phyloP scores from a whole-genome alignment of 208 protist species.

The Leishmania martiniquensis region DNA sequence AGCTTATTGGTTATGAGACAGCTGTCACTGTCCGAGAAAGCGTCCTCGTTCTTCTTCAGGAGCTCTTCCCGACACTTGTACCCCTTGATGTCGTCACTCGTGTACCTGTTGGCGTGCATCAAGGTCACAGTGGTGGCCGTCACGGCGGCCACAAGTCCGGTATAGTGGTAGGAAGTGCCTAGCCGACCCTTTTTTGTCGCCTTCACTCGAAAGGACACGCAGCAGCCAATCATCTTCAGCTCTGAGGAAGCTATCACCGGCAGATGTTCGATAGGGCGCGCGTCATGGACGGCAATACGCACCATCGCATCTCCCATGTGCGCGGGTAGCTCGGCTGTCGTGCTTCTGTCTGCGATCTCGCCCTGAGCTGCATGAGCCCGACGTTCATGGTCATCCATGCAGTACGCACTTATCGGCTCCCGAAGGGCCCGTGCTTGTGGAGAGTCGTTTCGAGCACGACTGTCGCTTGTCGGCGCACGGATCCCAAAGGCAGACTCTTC shows the following conservation, averaged over 20 bases:
- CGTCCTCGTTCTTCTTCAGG: neutral
- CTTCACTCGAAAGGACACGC: constrained; percentile 50
- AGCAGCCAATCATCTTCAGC: constrained; percentile 80
- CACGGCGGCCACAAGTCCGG: constrained; percentile 62
- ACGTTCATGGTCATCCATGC: neutral
- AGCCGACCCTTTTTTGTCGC: constrained; percentile 34
- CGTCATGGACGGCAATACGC: constrained; percentile 43
- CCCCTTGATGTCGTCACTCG: constrained; percentile 44
- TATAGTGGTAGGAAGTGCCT: constrained; percentile 47
- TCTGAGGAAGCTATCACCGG: constrained; percentile 56
- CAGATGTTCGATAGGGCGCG: constrained; percentile 63
- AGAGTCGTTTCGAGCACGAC: neutral
- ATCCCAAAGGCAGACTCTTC: neutral
- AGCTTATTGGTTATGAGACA: neutral
- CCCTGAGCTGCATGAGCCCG: neutral
- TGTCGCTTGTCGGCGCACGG: neutral
- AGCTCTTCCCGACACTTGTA: constrained; percentile 25
- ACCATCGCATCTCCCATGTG: constrained; percentile 33
- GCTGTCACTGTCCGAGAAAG: too few species aligned
- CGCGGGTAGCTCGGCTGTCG: neutral
- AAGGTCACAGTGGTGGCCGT: constrained; percentile 62
- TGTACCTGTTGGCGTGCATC: constrained; percentile 69
- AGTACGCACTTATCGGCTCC: neutral
- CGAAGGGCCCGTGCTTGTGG: neutral
- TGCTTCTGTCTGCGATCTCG: neutral